These are phyloP conservation scores for Arctium minus DNA, from an alignment of 129 eudicot species.

Conservation along the genomic window DNA sequence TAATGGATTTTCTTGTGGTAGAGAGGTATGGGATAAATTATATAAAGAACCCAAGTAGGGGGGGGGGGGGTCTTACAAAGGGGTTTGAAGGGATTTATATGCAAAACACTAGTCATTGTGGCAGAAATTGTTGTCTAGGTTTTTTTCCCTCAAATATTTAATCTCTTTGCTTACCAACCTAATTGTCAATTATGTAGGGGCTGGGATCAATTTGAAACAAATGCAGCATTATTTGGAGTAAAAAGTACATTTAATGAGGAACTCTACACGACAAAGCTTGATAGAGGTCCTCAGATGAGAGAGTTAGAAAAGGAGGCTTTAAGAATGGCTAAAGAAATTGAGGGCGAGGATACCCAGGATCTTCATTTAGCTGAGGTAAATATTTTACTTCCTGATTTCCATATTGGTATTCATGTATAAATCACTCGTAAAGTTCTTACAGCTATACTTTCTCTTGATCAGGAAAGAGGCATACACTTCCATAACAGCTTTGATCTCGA, in stretches of 20 bases:
- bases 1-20: background rate
- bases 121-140: background rate
- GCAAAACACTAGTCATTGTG: background rate
- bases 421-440: background rate
- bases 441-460: slow-evolving; percentile 7
- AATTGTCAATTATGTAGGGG: slow-evolving; percentile 45
- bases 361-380: slow-evolving; percentile 95
- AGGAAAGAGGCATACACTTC: slow-evolving; percentile 86
- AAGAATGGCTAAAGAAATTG: slow-evolving; percentile 95
- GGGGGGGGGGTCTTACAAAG: background rate
- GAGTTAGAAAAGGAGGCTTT: slow-evolving; percentile 77
- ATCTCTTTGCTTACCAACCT: background rate
- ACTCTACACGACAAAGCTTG: slow-evolving; percentile 89
- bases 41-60: background rate
- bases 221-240: slow-evolving; percentile 84
- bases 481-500: slow-evolving; percentile 58
- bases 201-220: slow-evolving; percentile 91
- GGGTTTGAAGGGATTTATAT: background rate
- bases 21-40: background rate
- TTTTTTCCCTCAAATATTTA: background rate
- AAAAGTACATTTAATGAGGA: slow-evolving; percentile 92
- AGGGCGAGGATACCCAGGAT: slow-evolving; percentile 91
- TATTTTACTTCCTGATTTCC: background rate
- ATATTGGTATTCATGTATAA: background rate
- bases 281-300: slow-evolving; percentile 81